Percentiles rank a stretch among this genome's conserved stretches.
These are phyloP conservation scores for Digitaria exilis DNA, from an alignment of 202 grass and related monocot species.

Conservation along the genomic window DNA sequence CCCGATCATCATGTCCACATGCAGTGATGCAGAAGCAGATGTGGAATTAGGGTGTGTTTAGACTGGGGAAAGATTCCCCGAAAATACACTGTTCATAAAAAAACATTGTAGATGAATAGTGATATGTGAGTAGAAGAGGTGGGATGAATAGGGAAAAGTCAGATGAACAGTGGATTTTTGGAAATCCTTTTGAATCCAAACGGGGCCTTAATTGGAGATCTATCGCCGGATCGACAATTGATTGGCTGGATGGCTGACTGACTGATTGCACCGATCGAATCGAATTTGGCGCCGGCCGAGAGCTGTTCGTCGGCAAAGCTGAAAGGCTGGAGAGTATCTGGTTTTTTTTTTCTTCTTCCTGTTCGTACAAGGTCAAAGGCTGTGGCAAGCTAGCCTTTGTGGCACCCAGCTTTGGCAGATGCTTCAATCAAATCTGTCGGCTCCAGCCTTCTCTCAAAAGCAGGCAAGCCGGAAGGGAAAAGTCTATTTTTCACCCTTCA, in stretches of 20 bases:
- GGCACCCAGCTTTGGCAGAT: slow-evolving; percentile 36
- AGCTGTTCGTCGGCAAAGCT: neutral
- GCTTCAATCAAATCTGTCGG: slow-evolving; percentile 29
- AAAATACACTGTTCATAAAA: too few species aligned
- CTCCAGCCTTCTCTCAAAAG: neutral
- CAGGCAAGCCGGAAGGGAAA: too few species aligned
- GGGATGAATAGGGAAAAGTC: too few species aligned
- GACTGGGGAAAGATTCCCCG: too few species aligned
- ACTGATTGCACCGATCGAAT: neutral
- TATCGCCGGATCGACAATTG: neutral
- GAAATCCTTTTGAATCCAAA: too few species aligned
- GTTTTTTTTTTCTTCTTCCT: neutral
- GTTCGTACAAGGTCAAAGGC: slow-evolving; percentile 33
- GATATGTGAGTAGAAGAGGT: too few species aligned
- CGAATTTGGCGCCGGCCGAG: neutral
- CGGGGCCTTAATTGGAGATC: neutral
- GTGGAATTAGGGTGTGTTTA: too few species aligned
- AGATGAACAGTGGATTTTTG: too few species aligned
- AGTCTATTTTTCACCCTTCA: too few species aligned
- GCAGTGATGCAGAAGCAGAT: too few species aligned
- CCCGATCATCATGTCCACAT: neutral
- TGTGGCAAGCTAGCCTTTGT: neutral
- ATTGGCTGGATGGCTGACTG: neutral
- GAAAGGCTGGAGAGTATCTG: neutral
- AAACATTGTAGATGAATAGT: too few species aligned